phyloP scores from a whole-genome alignment of 208 protist species.

The Trypanosoma platydactyli region DNA sequence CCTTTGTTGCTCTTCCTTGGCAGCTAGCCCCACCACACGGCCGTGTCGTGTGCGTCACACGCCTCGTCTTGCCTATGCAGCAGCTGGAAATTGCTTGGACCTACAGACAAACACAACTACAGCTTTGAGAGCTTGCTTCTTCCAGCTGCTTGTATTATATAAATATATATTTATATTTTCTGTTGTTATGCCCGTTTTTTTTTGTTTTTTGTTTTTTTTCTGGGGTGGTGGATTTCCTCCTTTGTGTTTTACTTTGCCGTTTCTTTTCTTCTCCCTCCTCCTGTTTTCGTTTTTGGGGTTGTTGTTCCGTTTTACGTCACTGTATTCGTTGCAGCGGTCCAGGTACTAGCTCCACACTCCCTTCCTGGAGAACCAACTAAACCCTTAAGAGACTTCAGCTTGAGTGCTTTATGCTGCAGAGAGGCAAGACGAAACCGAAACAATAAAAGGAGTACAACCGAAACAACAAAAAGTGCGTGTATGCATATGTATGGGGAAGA shows the following conservation, averaged over 20 bases:
- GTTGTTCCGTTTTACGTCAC: not conserved
- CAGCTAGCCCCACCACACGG: no score
- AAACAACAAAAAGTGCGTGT: no score
- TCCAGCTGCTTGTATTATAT: not conserved
- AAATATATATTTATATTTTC: no score
- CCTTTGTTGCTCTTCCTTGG: no score
- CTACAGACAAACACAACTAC: not conserved
- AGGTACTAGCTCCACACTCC: conserved; percentile 4
- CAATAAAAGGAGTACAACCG: not conserved
- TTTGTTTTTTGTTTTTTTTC: not conserved
- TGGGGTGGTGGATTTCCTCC: not conserved
- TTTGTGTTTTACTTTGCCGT: not conserved
- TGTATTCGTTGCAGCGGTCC: conserved; percentile 4
- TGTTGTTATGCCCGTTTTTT: not conserved
- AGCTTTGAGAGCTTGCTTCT: not conserved
- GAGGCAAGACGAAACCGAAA: conserved; percentile 10
- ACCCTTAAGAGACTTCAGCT: conserved; percentile 19
- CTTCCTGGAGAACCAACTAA: conserved; percentile 8
- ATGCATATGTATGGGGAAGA: no score
- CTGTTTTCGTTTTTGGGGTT: not conserved
- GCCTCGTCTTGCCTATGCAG: not conserved
- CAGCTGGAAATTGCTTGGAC: not conserved
- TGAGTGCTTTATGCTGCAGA: not conserved
- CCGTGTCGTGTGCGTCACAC: no score
- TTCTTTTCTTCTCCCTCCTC: not conserved